These are phyloP conservation scores for Solanum raphanifolium DNA, from an alignment of 257 asterid genomes.

Conservation along the genomic window DNA sequence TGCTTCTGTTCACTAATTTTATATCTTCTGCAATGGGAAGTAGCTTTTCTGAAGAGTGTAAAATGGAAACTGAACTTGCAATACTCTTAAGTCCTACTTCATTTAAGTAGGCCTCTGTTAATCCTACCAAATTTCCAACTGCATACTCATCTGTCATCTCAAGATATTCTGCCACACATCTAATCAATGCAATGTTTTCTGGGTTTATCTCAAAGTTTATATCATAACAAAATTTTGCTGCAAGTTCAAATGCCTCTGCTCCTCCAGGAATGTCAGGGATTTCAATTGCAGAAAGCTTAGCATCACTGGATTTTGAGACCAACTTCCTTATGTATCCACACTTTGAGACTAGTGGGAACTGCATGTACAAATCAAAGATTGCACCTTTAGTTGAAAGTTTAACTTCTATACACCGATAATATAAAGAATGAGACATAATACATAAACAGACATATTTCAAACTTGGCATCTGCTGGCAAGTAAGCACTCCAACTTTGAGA, in stretches of 20 bases:
- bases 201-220: slow-evolving; percentile 61
- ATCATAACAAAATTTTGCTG: slow-evolving; percentile 80
- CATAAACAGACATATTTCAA: neutral
- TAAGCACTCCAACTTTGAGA: neutral
- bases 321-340: slow-evolving; percentile 61
- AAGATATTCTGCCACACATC: slow-evolving; percentile 66
- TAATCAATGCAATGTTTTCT: slow-evolving; percentile 55
- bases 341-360: slow-evolving; percentile 90
- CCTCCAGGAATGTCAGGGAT: slow-evolving; percentile 74
- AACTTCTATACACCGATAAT: neutral
- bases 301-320: slow-evolving; percentile 38
- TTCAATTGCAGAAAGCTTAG: slow-evolving; percentile 34
- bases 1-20: slow-evolving; percentile 58
- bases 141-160: slow-evolving; percentile 81
- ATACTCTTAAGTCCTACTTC: slow-evolving; percentile 68
- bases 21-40: slow-evolving; percentile 65
- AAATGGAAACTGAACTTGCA: slow-evolving; percentile 54
- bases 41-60: slow-evolving; percentile 54
- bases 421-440: neutral
- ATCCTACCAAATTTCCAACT: slow-evolving; percentile 46
- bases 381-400: neutral
- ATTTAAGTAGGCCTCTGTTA: slow-evolving; percentile 52
- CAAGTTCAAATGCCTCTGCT: slow-evolving; percentile 69
- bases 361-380: slow-evolving; percentile 1
- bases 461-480: neutral